Percentiles rank a stretch among this genome's conserved stretches.
These are phyloP conservation scores for Linnemannia exigua DNA, from an alignment of 192 early-diverging fungal genomes.

Conservation along the genomic window DNA sequence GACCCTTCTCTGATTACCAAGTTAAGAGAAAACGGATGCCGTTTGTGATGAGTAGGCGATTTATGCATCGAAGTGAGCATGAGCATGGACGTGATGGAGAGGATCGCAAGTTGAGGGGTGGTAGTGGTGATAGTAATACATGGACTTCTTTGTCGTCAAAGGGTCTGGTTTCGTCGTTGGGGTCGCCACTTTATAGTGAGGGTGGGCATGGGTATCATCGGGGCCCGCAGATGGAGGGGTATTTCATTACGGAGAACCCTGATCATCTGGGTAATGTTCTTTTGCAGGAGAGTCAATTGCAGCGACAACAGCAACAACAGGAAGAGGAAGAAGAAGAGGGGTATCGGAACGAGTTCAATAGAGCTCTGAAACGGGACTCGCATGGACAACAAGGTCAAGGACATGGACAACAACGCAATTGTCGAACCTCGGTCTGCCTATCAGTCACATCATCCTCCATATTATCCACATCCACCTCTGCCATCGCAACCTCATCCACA, in stretches of 20 bases:
- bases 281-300: neutral
- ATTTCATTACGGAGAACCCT: slow-evolving; percentile 8
- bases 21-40: slow-evolving; percentile 44
- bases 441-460: neutral
- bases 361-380: neutral
- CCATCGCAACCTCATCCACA: neutral
- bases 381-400: neutral
- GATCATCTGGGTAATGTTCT: neutral
- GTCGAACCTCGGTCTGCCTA: neutral
- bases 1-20: slow-evolving; percentile 39
- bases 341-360: neutral
- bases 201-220: slow-evolving; percentile 22
- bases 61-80: neutral
- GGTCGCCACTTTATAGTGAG: slow-evolving; percentile 13
- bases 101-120: neutral
- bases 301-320: slow-evolving; percentile 9
- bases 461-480: neutral
- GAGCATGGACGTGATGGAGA: too few species aligned
- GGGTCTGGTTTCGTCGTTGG: neutral
- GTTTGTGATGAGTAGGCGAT: slow-evolving; percentile 20
- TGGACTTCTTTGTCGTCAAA: too few species aligned
- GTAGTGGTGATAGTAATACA: neutral
- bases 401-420: neutral
- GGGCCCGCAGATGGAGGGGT: neutral
- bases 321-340: neutral